Conservation (phyloP, 2,329 filamentous ascomycete genomes). For the Xylariales sp. region DNA sequence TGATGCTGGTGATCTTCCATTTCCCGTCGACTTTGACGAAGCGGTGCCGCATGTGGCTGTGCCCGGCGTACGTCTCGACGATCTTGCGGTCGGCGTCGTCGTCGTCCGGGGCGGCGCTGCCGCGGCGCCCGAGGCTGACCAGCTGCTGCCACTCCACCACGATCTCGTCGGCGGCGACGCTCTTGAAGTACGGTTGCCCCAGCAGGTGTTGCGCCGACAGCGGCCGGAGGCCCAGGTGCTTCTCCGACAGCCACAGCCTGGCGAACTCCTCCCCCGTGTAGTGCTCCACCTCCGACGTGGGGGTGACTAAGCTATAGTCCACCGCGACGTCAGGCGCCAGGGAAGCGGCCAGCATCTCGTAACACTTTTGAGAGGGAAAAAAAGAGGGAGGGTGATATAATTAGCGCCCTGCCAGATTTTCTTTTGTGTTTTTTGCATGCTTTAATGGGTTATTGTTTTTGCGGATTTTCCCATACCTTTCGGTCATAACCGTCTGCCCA, state of each 20-base stretch:
- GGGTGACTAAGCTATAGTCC: constrained; percentile 1
- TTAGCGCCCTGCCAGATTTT: too few species aligned
- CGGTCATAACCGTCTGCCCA: constrained; percentile 5
- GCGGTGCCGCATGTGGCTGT: constrained; percentile 3
- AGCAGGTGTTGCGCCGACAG: constrained; percentile 3
- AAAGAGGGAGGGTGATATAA: too few species aligned
- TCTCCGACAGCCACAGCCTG: neutral
- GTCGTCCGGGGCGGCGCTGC: neutral
- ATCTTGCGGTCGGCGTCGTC: constrained; percentile 5
- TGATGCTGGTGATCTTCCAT: constrained; percentile 2
- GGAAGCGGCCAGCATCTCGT: too few species aligned
- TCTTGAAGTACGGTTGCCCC: constrained; percentile 4
- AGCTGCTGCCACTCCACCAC: constrained; percentile 6
- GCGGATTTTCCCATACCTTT: too few species aligned
- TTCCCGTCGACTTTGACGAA: neutral
- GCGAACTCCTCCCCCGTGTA: neutral
- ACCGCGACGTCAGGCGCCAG: constrained; percentile 1
- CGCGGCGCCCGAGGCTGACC: constrained; percentile 2
- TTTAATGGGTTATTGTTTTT: too few species aligned
- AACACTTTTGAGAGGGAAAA: too few species aligned
- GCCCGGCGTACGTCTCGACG: neutral
- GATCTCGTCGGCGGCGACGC: neutral
- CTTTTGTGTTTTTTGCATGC: too few species aligned
- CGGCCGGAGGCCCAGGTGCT: constrained; percentile 3
- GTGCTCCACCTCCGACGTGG: neutral